Base-by-base conservation (phyloP, 208 protist genomes). In the Acanthamoeba sp. region DNA sequence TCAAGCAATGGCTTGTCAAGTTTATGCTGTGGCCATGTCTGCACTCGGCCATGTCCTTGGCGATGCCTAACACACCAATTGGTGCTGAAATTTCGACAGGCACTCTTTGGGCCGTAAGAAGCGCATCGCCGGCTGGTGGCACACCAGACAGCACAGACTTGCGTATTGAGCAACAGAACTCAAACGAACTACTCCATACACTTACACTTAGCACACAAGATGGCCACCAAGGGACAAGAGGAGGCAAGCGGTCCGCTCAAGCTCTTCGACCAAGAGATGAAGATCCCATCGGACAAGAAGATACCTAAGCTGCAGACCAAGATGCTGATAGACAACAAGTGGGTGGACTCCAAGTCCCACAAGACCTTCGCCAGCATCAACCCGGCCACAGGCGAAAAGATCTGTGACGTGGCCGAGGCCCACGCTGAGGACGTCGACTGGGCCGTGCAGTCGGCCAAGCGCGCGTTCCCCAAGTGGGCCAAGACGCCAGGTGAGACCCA, bases 261-360 rank as follows among this genome's bases (percentile, higher is more conserved):
- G 69, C 36, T 78, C 20, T 45, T 48, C 20, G 69, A 78, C 27
- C 27, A 32, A 9, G 20, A 48, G 20, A 38, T 42, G 69, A 45
- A 78, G 69, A 78, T 78, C 9, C 59, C 59, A 1, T 36, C 24
- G 10, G 22, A 48, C 78, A 87, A 87, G n/a, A n/a, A n/a, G 78
- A 40, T 36, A 20, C 29, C 32, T 1, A 12, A 36, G 45, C 48
- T 91, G 32, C 20, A 73, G 52, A 97, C 97, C 45, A 96, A 98
- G 92, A 64, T 98, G 38, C 95, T 98, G 85, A 98, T 99, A 95
- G 96, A 97, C 94, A 96, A 96, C 95, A 45, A 97, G 94, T 99
- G 97, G 69, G 98, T 98, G 1, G 76, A 97, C 1, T 94, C 96
- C 6, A 73, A 95, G 16, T 96, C 94, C 9, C 97, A 97, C 82